A percentile compares a stretch with the other conserved stretches of the same genome.
Evolutionary conservation across 208 protist species (phyloP).

Genomic region (Naegleria lovaniensis): DNA sequence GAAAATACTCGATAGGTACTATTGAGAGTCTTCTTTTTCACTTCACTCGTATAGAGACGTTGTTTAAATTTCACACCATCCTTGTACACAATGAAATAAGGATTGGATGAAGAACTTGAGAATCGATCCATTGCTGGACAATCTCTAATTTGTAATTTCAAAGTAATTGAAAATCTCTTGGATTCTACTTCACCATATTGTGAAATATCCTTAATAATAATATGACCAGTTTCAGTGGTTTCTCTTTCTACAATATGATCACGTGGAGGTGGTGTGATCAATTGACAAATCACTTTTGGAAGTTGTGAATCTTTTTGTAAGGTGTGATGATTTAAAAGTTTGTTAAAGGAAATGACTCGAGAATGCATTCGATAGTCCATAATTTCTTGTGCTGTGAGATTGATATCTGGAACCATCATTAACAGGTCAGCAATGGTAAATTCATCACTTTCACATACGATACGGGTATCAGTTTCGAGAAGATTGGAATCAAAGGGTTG

Average conservation of each 20-base stretch:
- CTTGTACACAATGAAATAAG: not conserved
- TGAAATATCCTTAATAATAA: not conserved
- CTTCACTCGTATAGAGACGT: not conserved
- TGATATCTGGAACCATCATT: not conserved
- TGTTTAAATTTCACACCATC: slow-evolving; percentile 8
- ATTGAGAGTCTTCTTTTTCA: not conserved
- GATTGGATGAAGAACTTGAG: not conserved
- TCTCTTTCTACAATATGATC: not conserved
- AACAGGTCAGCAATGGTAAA: not conserved
- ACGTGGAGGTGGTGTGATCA: not conserved
- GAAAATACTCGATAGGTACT: not conserved
- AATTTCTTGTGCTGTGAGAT: not conserved
- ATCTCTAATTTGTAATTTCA: not conserved
- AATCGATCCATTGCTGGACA: not conserved
- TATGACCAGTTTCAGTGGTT: not conserved
- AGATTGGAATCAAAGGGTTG: no score
- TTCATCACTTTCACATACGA: not conserved
- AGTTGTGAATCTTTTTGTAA: not conserved
- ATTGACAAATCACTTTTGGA: not conserved
- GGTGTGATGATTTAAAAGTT: not conserved
- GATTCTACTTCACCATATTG: not conserved
- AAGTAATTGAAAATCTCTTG: not conserved
- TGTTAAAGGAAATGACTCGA: not conserved
- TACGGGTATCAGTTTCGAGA: not conserved
- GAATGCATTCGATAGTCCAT: not conserved